Base-by-base conservation (phyloP, 148 eudicot species). In the Spergularia bocconei region DNA sequence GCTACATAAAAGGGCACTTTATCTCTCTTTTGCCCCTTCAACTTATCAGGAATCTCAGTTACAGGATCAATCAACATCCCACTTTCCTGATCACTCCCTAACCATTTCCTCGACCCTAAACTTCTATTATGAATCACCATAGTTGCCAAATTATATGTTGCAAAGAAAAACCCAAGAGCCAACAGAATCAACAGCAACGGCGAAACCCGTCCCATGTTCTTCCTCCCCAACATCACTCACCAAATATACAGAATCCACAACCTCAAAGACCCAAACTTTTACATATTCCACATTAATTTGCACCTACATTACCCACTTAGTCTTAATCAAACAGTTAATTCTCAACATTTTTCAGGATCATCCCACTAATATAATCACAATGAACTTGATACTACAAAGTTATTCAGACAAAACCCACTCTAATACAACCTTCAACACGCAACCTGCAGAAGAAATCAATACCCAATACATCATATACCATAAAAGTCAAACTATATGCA, bases 1-100 rank as follows among this genome's bases (percentile, higher is more conserved):
- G 94, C 96, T 41, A 95, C 91, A 84, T 95, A 97, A 69, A 90
- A 95, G 25, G 81, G 85, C 29, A 75, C 67, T 78, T 83, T 88
- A 15, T 58, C 78, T 21, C 78, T 75, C 54, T 70, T 83, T 68
- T 47, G 8, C 59, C 71, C 73, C 86, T 72, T 82, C 72, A 75
- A 68, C 61, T 80, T 58, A 21, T 66, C 75, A 66, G 93, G 93
- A 84, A 84, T 86, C 74, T 77, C 88, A 72, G 63, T 85, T 68
- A 94, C 62, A 17, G 97, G 97, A 83, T 94, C 97, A 76, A 71
- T 19, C 78, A 80, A 73, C 21, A 77, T 69, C 69, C 79, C 72
- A 70, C 67, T 61, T 56, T 75, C 78, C 10, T 57, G 10, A 29
- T 57, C 78, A 72, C 72, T 60, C 44, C 29, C 64, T 53, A 62